Evolutionary conservation across 2,329 filamentous ascomycete genomes (phyloP), one percentile per base, ranked within the genome.

Genomic region (Epichloe festucae): DNA sequence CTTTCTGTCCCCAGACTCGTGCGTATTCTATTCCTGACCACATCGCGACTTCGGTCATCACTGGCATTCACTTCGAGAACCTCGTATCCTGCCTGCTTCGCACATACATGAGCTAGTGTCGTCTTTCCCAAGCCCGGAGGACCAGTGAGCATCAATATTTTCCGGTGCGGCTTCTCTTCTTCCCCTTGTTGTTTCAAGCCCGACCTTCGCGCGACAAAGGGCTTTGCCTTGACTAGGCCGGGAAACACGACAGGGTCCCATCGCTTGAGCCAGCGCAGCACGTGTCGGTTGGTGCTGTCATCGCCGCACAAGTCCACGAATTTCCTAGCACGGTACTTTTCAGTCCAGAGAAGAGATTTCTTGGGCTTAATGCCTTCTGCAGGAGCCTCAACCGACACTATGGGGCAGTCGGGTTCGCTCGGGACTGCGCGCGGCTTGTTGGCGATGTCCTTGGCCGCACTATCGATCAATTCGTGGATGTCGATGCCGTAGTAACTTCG

Each of bases 61-160:
- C 91, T 97, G 8, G 94, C 93, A 61, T 98, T 98, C 69, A 98
- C 95, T 65, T 98, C 93, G 63, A 97, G 79, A 1, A 95, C 87
- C 62, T 97, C 93, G 61, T 98, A 98, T 0, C 93, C 93, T 5
- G 93, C 93, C 68, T 98, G 93, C 58, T 77, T 84, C 0, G 94
- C 94, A 64, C 93, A 97, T 0, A 98, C 93, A 67, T 98, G 93
- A 2, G 93, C 93, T 46, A 98, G 68, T 0, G 93, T 98, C 0
- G 93, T 98, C 72, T 98, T 98, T 31, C 93, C 93, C 11, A 98
- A 73, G 2, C 93, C 93, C 0, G 93, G 93, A 0, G 93, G 89
- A 0, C 93, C 94, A 1, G 91, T 90, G 15, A 98, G 72, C 62
- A 98, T 78, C 11, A 98, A 70, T 7, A 98, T 89, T 65, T 96